phyloP scores from a whole-genome alignment of 768 basidiomycete species.

The Psilocybe tampanensis region DNA sequence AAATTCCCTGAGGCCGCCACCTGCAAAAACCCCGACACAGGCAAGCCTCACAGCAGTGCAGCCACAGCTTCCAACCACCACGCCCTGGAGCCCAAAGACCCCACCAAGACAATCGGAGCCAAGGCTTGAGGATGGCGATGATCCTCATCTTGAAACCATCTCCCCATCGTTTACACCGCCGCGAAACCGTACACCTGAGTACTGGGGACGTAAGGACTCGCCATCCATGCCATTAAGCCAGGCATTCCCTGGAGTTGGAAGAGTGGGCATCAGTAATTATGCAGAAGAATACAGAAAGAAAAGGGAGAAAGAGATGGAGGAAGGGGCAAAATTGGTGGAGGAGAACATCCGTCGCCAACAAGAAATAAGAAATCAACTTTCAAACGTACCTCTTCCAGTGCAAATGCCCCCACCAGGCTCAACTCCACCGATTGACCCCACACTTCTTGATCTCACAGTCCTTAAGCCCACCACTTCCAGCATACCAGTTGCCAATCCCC shows the following conservation, averaged over 20 bases:
- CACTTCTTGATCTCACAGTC: not conserved
- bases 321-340: not conserved
- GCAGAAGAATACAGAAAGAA: not conserved
- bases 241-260: not conserved
- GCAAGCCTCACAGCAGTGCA: no score
- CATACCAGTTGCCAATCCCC: not conserved
- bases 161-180: not conserved
- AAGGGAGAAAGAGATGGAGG: not conserved
- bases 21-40: no score
- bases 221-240: not conserved
- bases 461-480: no score
- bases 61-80: no score
- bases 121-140: not conserved
- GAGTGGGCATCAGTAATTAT: not conserved
- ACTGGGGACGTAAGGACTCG: not conserved
- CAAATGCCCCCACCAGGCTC: not conserved
- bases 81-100: no score
- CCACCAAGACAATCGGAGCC: not conserved
- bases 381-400: not conserved
- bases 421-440: not conserved
- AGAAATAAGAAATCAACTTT: not conserved
- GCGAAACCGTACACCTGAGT: not conserved
- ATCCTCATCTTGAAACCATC: not conserved
- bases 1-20: no score
- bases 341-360: not conserved